Conservation (phyloP, 1,284 basidiomycete species). For the Pholiota adiposa region DNA sequence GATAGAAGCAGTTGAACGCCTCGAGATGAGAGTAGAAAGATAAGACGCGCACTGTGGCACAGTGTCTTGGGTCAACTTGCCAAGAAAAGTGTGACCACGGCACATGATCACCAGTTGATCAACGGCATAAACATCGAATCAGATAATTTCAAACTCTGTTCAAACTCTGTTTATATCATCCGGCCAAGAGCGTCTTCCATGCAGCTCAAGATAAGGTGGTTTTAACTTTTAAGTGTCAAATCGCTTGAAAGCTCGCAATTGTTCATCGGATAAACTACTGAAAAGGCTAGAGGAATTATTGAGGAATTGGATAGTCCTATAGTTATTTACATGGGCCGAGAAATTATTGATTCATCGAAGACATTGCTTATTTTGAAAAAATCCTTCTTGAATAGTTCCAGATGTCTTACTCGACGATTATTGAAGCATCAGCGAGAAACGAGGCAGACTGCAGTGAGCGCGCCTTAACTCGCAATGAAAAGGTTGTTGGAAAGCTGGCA, state of each 20-base stretch:
- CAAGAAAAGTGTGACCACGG: background rate
- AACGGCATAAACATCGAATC: no score
- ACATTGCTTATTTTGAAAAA: no score
- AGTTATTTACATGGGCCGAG: no score
- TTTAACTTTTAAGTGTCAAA: no score
- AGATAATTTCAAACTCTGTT: background rate
- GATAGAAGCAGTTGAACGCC: background rate
- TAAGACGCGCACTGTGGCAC: background rate
- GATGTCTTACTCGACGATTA: constrained; percentile 46
- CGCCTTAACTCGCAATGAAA: background rate
- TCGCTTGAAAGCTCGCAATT: no score
- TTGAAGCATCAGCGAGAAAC: background rate
- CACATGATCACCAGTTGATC: background rate
- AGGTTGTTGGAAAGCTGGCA: background rate
- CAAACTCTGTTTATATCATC: background rate
- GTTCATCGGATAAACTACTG: no score
- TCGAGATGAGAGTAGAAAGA: background rate
- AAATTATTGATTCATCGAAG: no score
- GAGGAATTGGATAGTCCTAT: no score
- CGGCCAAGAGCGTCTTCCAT: no score
- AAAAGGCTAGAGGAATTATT: no score
- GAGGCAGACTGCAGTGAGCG: background rate
- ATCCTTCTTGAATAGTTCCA: no score
- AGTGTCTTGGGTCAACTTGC: background rate
- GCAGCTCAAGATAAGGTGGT: no score